phyloP scores from a whole-genome alignment of 2,329 filamentous ascomycete species.

The Talaromyces marneffei region DNA sequence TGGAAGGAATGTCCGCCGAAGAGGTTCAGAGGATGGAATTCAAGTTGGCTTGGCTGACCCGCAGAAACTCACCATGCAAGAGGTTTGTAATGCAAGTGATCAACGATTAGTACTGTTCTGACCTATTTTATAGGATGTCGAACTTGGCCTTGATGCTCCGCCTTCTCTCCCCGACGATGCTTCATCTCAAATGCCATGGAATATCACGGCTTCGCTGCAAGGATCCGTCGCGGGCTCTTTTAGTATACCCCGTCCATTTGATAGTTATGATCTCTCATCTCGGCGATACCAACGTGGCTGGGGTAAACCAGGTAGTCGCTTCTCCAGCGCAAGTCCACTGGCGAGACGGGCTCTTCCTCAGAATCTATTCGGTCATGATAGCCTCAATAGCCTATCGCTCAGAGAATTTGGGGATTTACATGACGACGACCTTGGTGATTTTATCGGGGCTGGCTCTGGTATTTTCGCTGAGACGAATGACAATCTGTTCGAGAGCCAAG shows the following conservation, averaged over 20 bases:
- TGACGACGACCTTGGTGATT: conserved; percentile 22
- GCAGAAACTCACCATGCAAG: conserved; percentile 27
- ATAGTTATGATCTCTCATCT: conserved; percentile 33
- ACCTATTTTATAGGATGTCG: conserved; percentile 45
- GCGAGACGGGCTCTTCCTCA: conserved; percentile 44
- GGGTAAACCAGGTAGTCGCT: conserved; percentile 44
- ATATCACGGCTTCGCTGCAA: conserved; percentile 51
- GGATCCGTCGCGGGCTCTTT: conserved; percentile 45
- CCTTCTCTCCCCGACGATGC: conserved; percentile 63
- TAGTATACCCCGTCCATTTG: conserved; percentile 27
- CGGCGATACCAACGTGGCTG: conserved; percentile 23
- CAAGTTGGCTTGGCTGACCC: conserved; percentile 30
- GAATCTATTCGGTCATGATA: conserved; percentile 23
- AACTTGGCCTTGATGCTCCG: conserved; percentile 64
- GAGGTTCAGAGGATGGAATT: conserved; percentile 25
- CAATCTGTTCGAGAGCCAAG: conserved; percentile 6
- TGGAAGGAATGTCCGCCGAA: conserved; percentile 35
- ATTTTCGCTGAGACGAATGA: neutral
- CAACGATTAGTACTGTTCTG: neutral
- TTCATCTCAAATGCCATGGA: conserved; percentile 64
- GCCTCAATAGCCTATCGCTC: conserved; percentile 20
- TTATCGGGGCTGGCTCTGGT: neutral
- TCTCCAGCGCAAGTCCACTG: conserved; percentile 58
- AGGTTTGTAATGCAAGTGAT: conserved; percentile 20
- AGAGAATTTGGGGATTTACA: conserved; percentile 19